Base-by-base conservation (phyloP, 1,284 basidiomycete genomes). In the Wolfiporia cocos region DNA sequence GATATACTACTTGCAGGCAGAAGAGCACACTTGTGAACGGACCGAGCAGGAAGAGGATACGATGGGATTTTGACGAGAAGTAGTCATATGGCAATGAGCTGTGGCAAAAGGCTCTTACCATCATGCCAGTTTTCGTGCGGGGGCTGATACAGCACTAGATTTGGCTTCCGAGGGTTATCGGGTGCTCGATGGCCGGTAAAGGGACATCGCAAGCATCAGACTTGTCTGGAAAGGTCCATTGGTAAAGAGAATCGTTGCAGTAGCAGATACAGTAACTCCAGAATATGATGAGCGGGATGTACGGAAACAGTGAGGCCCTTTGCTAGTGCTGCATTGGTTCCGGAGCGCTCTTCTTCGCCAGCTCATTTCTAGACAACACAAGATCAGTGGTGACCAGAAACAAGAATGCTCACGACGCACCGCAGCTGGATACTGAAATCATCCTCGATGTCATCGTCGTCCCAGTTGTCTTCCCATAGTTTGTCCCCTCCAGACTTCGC, bases 391-490 rank as follows among this genome's bases (percentile, higher is more conserved):
- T 6, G 12, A 29, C 7, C 18, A 44, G 6, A 5, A 32, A 2
- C 17, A n/a, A 1, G 10, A 20, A 21, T 6, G 9, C 37, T 9
- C 14, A 31, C 9, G 28, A 48, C 69, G 64, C 74, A 94, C 94
- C 95, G 81, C 54, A 99, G 69, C 65, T 96, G 92, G 45, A 90
- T 84, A 57, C 92, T 94, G 62, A 98, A 99, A 55, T 97, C 92
- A 58, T 97, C 94, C 62, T 96, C 95, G 48, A 96, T 85, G 64
- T 97, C 94, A 66, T 99, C 95, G 57, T 99, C 95, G 58, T 99
- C 95, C 95, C 95, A 99, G 63, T 97, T 97, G 58, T 98, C 95
- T 71, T 98, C 94, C 95, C 95, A 99, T 23, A 98, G 71, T 59
- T 93, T 89, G 62, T 89, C 79, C 10, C 82, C 82, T 30, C 77